A percentile compares a stretch with the other conserved stretches of the same genome.
These are phyloP conservation scores for Fusarium sp. DNA, from an alignment of 2,329 filamentous ascomycete genomes.

Conservation along the genomic window DNA sequence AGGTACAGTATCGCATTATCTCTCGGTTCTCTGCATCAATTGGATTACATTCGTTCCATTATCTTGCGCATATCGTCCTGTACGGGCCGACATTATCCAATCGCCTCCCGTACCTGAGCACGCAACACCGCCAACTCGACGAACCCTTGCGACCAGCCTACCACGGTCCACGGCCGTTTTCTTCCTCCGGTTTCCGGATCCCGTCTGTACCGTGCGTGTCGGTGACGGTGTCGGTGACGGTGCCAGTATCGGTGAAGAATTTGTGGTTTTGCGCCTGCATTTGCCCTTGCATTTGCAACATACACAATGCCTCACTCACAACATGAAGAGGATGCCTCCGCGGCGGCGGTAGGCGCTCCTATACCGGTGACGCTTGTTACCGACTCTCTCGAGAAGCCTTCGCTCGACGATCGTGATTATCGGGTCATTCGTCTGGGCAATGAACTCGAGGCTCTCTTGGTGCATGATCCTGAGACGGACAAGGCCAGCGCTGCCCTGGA, in stretches of 20 bases:
- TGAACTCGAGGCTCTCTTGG: conserved; percentile 88
- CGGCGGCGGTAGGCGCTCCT: conserved; percentile 41
- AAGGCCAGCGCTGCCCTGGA: conserved; percentile 96
- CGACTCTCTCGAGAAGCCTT: conserved; percentile 82
- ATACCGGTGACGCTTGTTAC: conserved; percentile 61
- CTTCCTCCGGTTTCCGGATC: conserved; percentile 17
- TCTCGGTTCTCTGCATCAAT: conserved; percentile 11
- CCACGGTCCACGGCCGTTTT: conserved; percentile 21
- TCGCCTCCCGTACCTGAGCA: conserved; percentile 9
- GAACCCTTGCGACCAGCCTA: conserved; percentile 28
- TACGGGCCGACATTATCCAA: conserved; percentile 18
- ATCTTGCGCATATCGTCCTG: conserved; percentile 5
- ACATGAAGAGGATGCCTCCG: conserved; percentile 37
- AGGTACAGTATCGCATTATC: background rate
- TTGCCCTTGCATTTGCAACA: conserved; percentile 5
- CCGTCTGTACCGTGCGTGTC: conserved; percentile 14
- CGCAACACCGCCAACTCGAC: conserved; percentile 27
- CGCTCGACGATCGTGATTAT: conserved; percentile 87
- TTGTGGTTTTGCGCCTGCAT: conserved; percentile 22
- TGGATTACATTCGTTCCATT: conserved; percentile 16
- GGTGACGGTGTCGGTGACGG: conserved; percentile 16
- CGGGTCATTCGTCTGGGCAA: conserved; percentile 87
- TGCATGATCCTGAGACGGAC: conserved; percentile 94
- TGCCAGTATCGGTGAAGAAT: conserved; percentile 6
- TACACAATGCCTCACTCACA: conserved; percentile 48